Evolutionary conservation across 345 rosid species (phyloP), one percentile per base, ranked within the genome.

Genomic region (Eucalyptus lansdowneana): DNA sequence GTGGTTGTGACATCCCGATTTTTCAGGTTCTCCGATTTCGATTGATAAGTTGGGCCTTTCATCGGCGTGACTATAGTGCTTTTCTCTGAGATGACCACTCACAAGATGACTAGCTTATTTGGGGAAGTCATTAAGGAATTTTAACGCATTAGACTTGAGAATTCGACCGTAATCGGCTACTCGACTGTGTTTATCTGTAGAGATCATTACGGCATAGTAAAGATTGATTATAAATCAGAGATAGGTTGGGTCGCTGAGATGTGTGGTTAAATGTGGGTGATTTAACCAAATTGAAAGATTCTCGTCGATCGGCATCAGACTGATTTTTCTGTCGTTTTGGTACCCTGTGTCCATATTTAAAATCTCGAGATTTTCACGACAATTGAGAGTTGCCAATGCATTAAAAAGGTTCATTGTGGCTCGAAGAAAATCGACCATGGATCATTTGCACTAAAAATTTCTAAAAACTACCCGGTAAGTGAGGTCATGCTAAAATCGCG

Each of bases 311-410:
- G 16, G 6, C 16, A 50, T 5, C 2, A 14, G 3, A 50, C 0
- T 50, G 16, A 50, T 50, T 50, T 50, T 50, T 50, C 3, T 50
- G 0, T 50, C 16, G 0, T 50, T 50, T 50, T 50, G 51, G 51
- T 50, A 50, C 3, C 6, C 0, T 14, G 0, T 50, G 6, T 50
- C 1, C 1, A 1, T 14, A 50, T 14, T 50, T 2, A 1, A 50
- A 50, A 5, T 5, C 1, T 14, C 0, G 51, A 50, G 16, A 50
- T 14, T 50, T 50, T 50, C 16, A 50, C 6, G 0, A 14, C 0
- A 50, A 50, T 0, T 0, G 6, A 50, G 51, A 50, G 14, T 50
- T 2, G 1, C 1, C 16, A 50, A 50, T 50, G 51, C 0, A 6
- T 50, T 1, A 3, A 50, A 50, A 1, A 50, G 51, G 51, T 50